Evolutionary conservation across 2,329 filamentous ascomycete genomes (phyloP).

Genomic region (Tolypocladium capitatum): DNA sequence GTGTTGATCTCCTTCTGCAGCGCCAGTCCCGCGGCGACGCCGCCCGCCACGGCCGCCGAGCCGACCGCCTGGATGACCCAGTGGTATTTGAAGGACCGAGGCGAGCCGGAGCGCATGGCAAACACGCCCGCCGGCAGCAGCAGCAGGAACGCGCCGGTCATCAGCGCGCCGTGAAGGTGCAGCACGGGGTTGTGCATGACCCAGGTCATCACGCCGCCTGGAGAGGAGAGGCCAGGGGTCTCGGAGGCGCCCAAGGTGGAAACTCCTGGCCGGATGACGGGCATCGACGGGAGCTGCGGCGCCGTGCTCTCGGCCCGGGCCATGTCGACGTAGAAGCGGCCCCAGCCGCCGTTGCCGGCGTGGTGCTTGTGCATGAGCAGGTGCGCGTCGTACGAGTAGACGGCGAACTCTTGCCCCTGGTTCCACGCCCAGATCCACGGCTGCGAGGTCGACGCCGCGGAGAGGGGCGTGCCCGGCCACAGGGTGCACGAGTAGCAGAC

Average conservation of each 20-base stretch:
- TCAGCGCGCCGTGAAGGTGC: constrained; percentile 7
- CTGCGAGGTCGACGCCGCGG: constrained; percentile 7
- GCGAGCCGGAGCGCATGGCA: constrained; percentile 6
- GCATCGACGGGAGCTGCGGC: constrained; percentile 2
- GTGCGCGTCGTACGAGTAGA: constrained; percentile 5
- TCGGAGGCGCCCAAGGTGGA: constrained; percentile 5
- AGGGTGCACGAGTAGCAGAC: constrained; percentile 12
- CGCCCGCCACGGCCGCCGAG: constrained; percentile 1
- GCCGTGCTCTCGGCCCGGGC: constrained; percentile 5
- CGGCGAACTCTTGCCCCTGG: constrained; percentile 7
- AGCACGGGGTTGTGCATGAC: constrained; percentile 1
- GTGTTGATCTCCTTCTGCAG: constrained; percentile 1
- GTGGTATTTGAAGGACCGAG: constrained; percentile 7
- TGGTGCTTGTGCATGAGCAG: constrained; percentile 6
- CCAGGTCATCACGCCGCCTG: background rate
- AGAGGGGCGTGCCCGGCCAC: constrained; percentile 8
- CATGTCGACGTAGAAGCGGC: constrained; percentile 9
- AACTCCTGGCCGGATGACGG: constrained; percentile 1
- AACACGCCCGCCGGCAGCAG: constrained; percentile 7
- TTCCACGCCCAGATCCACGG: constrained; percentile 15
- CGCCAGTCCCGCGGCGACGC: constrained; percentile 1
- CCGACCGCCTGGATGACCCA: constrained; percentile 7
- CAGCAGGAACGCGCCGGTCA: constrained; percentile 5
- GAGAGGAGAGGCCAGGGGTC: background rate
- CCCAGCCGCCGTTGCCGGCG: constrained; percentile 5